Base-by-base conservation (phyloP, 495 filamentous ascomycete species). In the Glonium stellatum region DNA sequence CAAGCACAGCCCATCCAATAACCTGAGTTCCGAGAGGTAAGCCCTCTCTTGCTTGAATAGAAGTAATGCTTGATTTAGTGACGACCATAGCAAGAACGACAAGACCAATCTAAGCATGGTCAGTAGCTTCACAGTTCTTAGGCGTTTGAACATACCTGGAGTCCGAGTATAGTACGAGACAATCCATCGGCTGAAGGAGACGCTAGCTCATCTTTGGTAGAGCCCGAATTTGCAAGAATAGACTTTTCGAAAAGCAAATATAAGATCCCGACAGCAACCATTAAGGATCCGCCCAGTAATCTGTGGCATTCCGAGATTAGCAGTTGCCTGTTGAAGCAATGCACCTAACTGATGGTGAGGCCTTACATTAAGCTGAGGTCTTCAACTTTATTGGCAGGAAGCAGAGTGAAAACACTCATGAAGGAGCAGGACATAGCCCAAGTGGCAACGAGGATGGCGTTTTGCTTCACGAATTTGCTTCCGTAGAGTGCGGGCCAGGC, bases 381-480 rank as follows among this genome's bases (percentile, higher is more conserved):
- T 71, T 99, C 95, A 1, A 82, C 76, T 68, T 97, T 99, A 65
- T 87, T 82, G 0, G 86, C 95, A 5, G 91, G 88, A 13, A 99
- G 78, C 22, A 97, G 72, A 19, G 95, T 97, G 66, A 99, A 99
- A 22, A 81, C 78, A 67, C 91, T 92, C 92, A 97, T 97, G 5
- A 86, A 70, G 1, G 81, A 54, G 70, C 91, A 96, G 11, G 86
- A 85, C 23, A 87, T 67, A 11, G 81, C 78, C 95, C 95, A 99
- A 2, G 83, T 85, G 1, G 71, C 75, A 55, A 79, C 79, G n/a
- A 96, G 77, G 10, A 78, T 58, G 11, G 69, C 68, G 69, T 97
- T 86, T 34, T 78, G 69, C 39, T 70, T 74, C 5, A 97, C 62
- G 65, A 99, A 97, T 4, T 77, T 77, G 18, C 76, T 65, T 0